phyloP scores from a whole-genome alignment of 2,329 filamentous ascomycete genomes.

The Clarireedia paspali region DNA sequence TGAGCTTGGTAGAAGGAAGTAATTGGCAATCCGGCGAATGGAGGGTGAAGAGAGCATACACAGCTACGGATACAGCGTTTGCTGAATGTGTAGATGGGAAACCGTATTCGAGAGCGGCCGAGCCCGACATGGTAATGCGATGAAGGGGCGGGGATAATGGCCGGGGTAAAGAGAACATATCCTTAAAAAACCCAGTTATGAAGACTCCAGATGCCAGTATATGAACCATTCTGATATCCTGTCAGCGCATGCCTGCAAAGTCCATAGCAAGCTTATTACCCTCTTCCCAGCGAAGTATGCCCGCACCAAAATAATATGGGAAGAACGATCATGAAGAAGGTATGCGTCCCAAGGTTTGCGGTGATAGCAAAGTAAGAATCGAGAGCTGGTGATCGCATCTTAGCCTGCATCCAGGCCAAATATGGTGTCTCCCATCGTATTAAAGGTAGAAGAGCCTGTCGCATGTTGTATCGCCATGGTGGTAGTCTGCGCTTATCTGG shows the following conservation, averaged over 20 bases:
- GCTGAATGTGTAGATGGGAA: conserved; percentile 97
- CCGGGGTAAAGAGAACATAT: conserved; percentile 84
- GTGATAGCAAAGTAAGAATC: conserved; percentile 97
- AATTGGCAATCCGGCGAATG: conserved; percentile 57
- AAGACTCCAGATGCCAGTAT: conserved; percentile 74
- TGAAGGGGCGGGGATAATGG: conserved; percentile 87
- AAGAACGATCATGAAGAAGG: conserved; percentile 94
- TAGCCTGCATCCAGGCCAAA: conserved; percentile 77
- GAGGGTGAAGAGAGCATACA: conserved; percentile 71
- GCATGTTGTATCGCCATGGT: conserved; percentile 78
- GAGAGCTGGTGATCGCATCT: conserved; percentile 71
- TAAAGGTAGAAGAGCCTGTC: conserved; percentile 75
- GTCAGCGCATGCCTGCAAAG: conserved; percentile 14
- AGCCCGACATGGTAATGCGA: conserved; percentile 95
- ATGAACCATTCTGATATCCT: conserved; percentile 51
- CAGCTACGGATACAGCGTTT: conserved; percentile 88
- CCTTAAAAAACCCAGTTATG: conserved; percentile 89
- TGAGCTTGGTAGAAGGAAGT: conserved; percentile 47
- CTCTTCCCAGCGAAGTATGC: conserved; percentile 75
- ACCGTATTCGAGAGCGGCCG: conserved; percentile 89
- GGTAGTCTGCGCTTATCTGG: conserved; percentile 78
- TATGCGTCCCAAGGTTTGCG: conserved; percentile 93
- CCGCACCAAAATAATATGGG: conserved; percentile 97
- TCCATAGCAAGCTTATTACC: conserved; percentile 47
- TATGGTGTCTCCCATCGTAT: conserved; percentile 94